These are phyloP conservation scores for Phaeophleospora eucalypticola DNA, from an alignment of 2,329 filamentous ascomycete genomes.

Conservation along the genomic window DNA sequence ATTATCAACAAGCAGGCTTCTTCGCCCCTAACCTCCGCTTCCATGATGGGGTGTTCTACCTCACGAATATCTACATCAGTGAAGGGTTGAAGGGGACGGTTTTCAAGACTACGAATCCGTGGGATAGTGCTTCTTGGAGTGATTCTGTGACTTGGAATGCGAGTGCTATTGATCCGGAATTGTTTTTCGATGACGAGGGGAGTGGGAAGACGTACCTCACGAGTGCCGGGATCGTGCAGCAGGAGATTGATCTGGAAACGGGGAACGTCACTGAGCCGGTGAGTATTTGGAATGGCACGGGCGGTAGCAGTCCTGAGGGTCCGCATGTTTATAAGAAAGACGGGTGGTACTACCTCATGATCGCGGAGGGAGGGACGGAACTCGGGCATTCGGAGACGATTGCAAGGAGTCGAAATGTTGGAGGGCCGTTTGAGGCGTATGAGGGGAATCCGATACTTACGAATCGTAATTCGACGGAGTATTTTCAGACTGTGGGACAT, in stretches of 20 bases:
- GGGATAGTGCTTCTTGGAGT: slow-evolving; percentile 44
- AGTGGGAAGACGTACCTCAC: slow-evolving; percentile 49
- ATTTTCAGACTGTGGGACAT: slow-evolving; percentile 53
- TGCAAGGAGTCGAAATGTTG: slow-evolving; percentile 36
- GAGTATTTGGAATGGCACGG: slow-evolving; percentile 37
- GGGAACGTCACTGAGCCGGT: slow-evolving; percentile 24
- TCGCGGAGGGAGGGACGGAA: slow-evolving; percentile 39
- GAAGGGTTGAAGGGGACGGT: slow-evolving; percentile 25
- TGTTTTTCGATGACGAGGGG: slow-evolving; percentile 55
- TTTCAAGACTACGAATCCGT: slow-evolving; percentile 45
- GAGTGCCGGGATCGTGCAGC: slow-evolving; percentile 31
- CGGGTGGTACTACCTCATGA: slow-evolving; percentile 35
- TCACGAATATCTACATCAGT: slow-evolving; percentile 15
- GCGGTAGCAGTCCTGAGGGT: slow-evolving; percentile 33
- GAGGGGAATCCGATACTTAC: slow-evolving; percentile 27
- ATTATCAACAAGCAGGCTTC: slow-evolving; percentile 35
- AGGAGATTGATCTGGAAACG: slow-evolving; percentile 33
- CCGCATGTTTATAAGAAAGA: slow-evolving; percentile 38
- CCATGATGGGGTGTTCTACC: slow-evolving; percentile 40
- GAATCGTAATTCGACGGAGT: slow-evolving; percentile 24
- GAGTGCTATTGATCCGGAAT: slow-evolving; percentile 21
- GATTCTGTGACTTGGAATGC: slow-evolving; percentile 46
- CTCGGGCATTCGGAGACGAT: slow-evolving; percentile 40
- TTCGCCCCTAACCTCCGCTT: slow-evolving; percentile 41
- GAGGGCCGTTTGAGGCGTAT: slow-evolving; percentile 28